Evolutionary conservation across 768 basidiomycete species (phyloP).

Genomic region (Suillus cothurnatus): DNA sequence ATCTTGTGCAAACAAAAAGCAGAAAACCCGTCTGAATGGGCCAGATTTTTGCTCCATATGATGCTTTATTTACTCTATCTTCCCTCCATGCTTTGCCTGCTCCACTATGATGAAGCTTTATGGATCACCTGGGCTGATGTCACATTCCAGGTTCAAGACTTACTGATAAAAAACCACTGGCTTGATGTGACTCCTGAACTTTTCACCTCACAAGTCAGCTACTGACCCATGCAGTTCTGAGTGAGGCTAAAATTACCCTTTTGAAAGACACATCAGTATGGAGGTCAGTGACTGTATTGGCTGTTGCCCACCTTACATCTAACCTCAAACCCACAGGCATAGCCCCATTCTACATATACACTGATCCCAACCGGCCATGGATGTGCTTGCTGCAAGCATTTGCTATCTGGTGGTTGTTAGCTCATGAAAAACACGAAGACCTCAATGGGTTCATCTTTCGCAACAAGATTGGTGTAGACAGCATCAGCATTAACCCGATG

Average conservation of each 20-base stretch:
- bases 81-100: conserved; percentile 35
- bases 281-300: conserved; percentile 21
- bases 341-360: conserved; percentile 30
- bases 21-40: conserved; percentile 23
- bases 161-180: conserved; percentile 6
- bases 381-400: conserved; percentile 38
- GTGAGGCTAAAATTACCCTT: conserved; percentile 28
- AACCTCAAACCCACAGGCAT: conserved; percentile 24
- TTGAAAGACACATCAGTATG: conserved; percentile 33
- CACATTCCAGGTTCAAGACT: conserved; percentile 6
- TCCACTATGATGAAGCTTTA: conserved; percentile 38
- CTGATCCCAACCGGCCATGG: conserved; percentile 27
- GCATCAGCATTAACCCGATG: too few species aligned
- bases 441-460: conserved; percentile 8
- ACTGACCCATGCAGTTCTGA: conserved; percentile 4
- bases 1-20: conserved; percentile 7
- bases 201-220: not conserved
- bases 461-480: conserved; percentile 8
- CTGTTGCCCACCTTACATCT: not conserved
- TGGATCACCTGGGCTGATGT: conserved; percentile 34
- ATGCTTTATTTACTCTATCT: conserved; percentile 36
- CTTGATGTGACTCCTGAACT: conserved; percentile 6
- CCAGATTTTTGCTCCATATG: conserved; percentile 25
- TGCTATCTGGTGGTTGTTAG: conserved; percentile 27
- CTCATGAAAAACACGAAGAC: not conserved